Evolutionary conservation across 345 rosid genomes (phyloP), one percentile per base, ranked within the genome.

Genomic region (Salix koriyanagi): DNA sequence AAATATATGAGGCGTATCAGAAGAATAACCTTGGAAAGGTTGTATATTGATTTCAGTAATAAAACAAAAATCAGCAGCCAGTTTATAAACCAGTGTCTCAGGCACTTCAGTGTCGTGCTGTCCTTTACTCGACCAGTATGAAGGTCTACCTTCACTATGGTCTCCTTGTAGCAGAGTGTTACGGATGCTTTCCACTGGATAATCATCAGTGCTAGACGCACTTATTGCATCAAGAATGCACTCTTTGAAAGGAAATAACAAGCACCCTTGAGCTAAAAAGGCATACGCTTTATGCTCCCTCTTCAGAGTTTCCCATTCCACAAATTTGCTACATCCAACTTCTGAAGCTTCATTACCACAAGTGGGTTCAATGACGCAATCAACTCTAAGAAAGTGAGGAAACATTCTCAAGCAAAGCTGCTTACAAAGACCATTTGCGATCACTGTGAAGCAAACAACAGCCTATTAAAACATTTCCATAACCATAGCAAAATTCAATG

Each of bases 81-180:
- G 77, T 77, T 83, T 92, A 79, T 93, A 96, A 11, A 87, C 76
- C 73, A 96, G 91, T n/a, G 85, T 90, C 88, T 96, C 99, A n/a
- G 97, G 98, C 67, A 89, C 97, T 0, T 85, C 82, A 74, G 92
- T 85, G 42, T 77, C 79, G 71, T 79, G 84, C 36, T 91, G 91
- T 65, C 98, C 98, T 77, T 83, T 79, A 83, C 99, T 96, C 1
- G 99, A 96, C 99, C 99, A 96, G 84, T 96, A 96, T 1, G 95
- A 96, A 77, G 97, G 84, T 26, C 82, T 73, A 25, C 73, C n/a
- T 34, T 60, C 90, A 82, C 87, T 76, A 74, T 77, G 82, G 65
- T 86, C 92, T 46, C 87, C 78, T 52, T 75, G 87, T 32, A 83
- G 93, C 72, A 90, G 84, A 79, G 99, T 96, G 78, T 96, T 89